Conservation (phyloP, 805 yeast species). For the Hanseniaspora pseudoguilliermondii region DNA sequence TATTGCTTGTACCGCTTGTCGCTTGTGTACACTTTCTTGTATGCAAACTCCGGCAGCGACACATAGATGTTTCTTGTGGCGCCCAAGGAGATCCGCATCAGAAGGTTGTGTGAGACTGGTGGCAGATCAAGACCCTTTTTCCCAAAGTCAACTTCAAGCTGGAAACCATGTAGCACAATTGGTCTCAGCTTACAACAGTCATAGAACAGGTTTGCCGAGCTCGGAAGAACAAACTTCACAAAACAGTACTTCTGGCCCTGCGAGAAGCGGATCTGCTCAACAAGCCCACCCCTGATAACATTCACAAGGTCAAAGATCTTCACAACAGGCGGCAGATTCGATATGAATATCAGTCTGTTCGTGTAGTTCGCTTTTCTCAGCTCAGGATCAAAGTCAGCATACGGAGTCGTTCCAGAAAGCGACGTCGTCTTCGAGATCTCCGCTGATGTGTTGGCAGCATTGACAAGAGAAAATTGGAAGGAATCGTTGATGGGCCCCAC, state of each 20-base stretch:
- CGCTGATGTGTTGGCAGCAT: neutral
- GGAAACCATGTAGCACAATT: constrained; percentile 47
- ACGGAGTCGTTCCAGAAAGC: neutral
- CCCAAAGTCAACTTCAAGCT: constrained; percentile 59
- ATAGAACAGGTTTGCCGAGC: constrained; percentile 54
- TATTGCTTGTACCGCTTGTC: constrained; percentile 25
- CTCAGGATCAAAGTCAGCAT: neutral
- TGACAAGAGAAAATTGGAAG: neutral
- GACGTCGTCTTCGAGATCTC: neutral
- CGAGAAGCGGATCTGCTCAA: constrained; percentile 44
- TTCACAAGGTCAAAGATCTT: constrained; percentile 65
- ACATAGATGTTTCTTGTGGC: constrained; percentile 69
- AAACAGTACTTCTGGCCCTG: constrained; percentile 50
- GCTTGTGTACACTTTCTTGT: constrained; percentile 27
- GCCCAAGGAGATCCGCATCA: constrained; percentile 55
- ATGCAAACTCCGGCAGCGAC: constrained; percentile 38
- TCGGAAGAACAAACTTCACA: constrained; percentile 52
- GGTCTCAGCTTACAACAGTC: constrained; percentile 43
- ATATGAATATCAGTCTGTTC: constrained; percentile 61
- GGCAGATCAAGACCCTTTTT: constrained; percentile 43
- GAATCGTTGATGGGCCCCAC: neutral
- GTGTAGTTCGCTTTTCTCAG: neutral
- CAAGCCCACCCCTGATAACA: constrained; percentile 62
- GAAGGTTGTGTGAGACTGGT: constrained; percentile 41
- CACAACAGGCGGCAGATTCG: constrained; percentile 51